phyloP scores from a whole-genome alignment of 148 eudicot genomes.

The Vaccinium myrtillus region DNA sequence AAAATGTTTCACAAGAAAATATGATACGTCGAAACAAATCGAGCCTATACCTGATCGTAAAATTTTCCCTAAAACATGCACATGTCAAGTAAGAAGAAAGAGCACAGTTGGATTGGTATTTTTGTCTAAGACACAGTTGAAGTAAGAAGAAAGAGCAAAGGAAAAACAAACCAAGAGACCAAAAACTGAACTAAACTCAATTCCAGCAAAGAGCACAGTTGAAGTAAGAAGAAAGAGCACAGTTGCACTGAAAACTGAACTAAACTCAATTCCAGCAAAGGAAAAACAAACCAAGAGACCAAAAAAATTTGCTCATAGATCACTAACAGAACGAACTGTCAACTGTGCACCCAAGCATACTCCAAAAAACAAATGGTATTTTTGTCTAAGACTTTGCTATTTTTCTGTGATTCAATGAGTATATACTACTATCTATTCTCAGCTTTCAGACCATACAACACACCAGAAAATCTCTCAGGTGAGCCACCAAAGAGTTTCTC shows the following conservation, averaged over 20 bases:
- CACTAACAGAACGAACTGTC: not conserved
- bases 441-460: conserved; percentile 21
- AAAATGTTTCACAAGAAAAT: too few species aligned
- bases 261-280: not conserved
- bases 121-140: too few species aligned
- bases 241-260: not conserved
- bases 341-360: not conserved
- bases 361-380: not conserved
- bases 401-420: conserved; percentile 9
- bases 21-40: too few species aligned
- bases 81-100: not conserved
- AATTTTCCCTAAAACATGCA: not conserved
- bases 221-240: not conserved
- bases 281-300: not conserved
- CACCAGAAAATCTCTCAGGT: conserved; percentile 18
- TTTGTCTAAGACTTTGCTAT: not conserved
- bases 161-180: too few species aligned
- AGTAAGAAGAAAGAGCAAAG: too few species aligned
- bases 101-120: not conserved
- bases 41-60: not conserved
- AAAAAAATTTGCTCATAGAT: not conserved
- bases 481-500: conserved; percentile 16
- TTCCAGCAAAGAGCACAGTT: not conserved
- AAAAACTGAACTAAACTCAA: too few species aligned
- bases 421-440: conserved; percentile 5